A percentile compares a stretch with the other conserved stretches of the same genome.
Conservation (phyloP, 1,284 basidiomycete species). For the Grifola frondosa region DNA sequence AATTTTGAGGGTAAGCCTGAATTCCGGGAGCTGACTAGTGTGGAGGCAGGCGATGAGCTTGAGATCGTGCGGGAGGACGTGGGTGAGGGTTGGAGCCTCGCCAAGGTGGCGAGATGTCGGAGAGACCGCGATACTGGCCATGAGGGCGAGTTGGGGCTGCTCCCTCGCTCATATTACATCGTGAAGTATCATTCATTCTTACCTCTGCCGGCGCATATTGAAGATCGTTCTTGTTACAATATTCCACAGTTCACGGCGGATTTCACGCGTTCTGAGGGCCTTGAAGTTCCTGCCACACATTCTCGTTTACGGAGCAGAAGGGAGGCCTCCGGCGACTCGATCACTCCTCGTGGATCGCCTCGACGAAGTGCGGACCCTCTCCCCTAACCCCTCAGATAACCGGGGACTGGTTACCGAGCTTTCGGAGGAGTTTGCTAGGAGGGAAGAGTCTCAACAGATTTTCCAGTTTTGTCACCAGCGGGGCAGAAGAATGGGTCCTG, state of each 20-base stretch:
- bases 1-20: slow-evolving; percentile 71
- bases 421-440: slow-evolving; percentile 68
- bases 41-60: slow-evolving; percentile 63
- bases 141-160: slow-evolving; percentile 61
- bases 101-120: slow-evolving; percentile 33
- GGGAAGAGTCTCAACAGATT: slow-evolving; percentile 80
- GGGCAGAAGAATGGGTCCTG: slow-evolving; percentile 79
- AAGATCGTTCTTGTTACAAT: not conserved
- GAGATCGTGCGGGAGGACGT: slow-evolving; percentile 64
- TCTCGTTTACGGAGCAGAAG: slow-evolving; percentile 30
- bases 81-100: slow-evolving; percentile 76
- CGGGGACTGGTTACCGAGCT: slow-evolving; percentile 76
- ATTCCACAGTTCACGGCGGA: slow-evolving; percentile 56
- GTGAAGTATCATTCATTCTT: slow-evolving; percentile 37
- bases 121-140: slow-evolving; percentile 24
- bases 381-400: slow-evolving; percentile 69
- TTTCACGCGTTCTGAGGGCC: slow-evolving; percentile 49
- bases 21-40: slow-evolving; percentile 61
- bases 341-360: slow-evolving; percentile 55
- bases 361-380: slow-evolving; percentile 32
- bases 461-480: slow-evolving; percentile 81
- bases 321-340: slow-evolving; percentile 45
- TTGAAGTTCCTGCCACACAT: slow-evolving; percentile 35
- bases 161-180: slow-evolving; percentile 73
- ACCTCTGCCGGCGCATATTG: not conserved